A percentile compares a stretch with the other conserved stretches of the same genome.
phyloP scores from a whole-genome alignment of 352 stramenopile genomes.

The Blastocystis sp. region DNA sequence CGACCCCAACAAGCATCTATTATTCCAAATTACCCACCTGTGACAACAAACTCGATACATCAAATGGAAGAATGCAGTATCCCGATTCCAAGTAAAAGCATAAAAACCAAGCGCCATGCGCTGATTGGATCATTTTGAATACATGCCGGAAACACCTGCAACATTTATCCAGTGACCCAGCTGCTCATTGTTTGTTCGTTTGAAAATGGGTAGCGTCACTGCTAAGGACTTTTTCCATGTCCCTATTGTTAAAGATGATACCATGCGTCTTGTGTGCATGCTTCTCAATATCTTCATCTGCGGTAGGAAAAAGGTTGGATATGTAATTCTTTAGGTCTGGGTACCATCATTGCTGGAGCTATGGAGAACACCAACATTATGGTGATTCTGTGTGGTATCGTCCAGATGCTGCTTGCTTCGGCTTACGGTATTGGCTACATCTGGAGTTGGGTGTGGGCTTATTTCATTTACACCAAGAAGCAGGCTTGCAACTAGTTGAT shows the following conservation, averaged over 20 bases:
- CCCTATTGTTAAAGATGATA: slow-evolving; percentile 47
- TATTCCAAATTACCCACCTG: no score
- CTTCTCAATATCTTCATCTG: slow-evolving; percentile 34
- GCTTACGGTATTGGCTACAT: slow-evolving; percentile 2
- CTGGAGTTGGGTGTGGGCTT: slow-evolving; percentile 32
- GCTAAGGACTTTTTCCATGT: slow-evolving; percentile 41
- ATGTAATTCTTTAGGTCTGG: neutral
- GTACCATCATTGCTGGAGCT: slow-evolving; percentile 34
- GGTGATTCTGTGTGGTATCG: slow-evolving; percentile 24
- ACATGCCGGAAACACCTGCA: no score
- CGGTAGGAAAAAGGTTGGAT: neutral
- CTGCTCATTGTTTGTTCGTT: neutral
- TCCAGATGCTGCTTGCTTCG: neutral
- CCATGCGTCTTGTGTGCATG: slow-evolving; percentile 28
- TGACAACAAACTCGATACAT: no score
- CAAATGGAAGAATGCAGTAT: no score
- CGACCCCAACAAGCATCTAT: no score
- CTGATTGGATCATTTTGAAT: neutral
- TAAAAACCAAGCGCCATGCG: no score
- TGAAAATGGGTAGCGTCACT: neutral
- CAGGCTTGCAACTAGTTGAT: slow-evolving; percentile 3
- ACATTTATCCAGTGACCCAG: neutral
- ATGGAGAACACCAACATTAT: neutral
- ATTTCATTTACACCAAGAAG: slow-evolving; percentile 16
- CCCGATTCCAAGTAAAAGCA: no score